These are phyloP conservation scores for Thecamonas trahens DNA, from an alignment of 78 protist genomes.

Conservation along the genomic window DNA sequence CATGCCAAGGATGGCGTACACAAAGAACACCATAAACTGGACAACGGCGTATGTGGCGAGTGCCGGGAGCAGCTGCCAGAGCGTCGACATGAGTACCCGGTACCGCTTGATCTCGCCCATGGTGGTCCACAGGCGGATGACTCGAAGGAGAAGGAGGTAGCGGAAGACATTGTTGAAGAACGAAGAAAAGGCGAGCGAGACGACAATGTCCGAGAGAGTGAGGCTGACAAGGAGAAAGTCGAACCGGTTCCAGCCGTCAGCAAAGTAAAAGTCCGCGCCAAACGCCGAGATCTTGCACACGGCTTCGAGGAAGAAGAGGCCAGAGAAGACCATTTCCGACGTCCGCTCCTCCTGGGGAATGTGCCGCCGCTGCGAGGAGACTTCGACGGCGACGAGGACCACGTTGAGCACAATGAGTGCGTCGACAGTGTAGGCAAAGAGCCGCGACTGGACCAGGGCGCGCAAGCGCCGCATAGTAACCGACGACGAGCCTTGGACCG, in stretches of 20 bases:
- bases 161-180: neutral
- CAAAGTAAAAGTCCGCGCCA: neutral
- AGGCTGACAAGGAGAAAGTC: neutral
- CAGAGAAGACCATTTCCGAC: neutral
- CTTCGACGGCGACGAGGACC: neutral
- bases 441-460: neutral
- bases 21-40: neutral
- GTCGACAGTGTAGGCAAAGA: neutral
- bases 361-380: neutral
- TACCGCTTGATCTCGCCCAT: neutral
- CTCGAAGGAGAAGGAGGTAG: neutral
- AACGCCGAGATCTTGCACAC: neutral
- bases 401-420: neutral
- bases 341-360: neutral
- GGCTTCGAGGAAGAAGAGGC: neutral
- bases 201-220: neutral
- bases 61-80: neutral
- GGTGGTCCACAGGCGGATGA: neutral
- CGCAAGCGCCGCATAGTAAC: too few relatives aligned
- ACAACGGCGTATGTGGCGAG: neutral
- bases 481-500: too few relatives aligned
- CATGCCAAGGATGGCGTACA: slow-evolving; percentile 4
- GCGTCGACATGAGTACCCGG: neutral
- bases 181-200: neutral
- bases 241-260: neutral